Evolutionary conservation across 768 basidiomycete species (phyloP), one percentile per base, ranked within the genome.

Genomic region (Suillus discolor): DNA sequence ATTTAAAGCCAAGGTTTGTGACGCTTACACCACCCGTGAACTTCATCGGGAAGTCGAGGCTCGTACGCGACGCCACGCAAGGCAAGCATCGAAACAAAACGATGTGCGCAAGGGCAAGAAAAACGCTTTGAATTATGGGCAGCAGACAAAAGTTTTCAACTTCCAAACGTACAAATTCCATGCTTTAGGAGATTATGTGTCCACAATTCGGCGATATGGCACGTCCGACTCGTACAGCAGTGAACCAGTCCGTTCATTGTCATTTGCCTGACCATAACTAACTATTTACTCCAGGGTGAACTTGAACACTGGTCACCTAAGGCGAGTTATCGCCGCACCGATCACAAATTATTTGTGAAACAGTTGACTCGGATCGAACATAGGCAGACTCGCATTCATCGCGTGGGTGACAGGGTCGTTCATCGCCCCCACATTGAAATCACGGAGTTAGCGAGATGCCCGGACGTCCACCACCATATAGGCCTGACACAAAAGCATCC

Each of bases 171-270:
- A 74, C 67, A 75, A 73, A 55, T 66, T 66, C 31, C 74, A 75
- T 61, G 63, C 71, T 5, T 53, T 72, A 23, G 70, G 70, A 1
- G 74, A 75, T 53, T 71, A 70, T 23, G 55, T 49, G 1, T 23
- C 31, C 0, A 71, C 67, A 0, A 74, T 75, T 20, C 34, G 18
- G 0, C 25, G 38, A 4, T 71, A 69, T 67, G 79, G 81, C 1
- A 77, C 77, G 12, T 76, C 75, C 2, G 79, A 81, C 57, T 68
- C 64, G 7, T 81, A 77, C 66, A 75, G 77, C 0, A 81, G 78
- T 1, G 71, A 78, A 55, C 42, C 42, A 1, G 42, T 44, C 1
- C 6, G 0, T 20, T 5, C 81, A 28, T 13, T 62, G 25, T 7
- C n/a, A n/a, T n/a, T n/a, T n/a, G 16, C 6, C 1, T 42, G 41